Percentiles rank a stretch among this genome's conserved stretches.
Evolutionary conservation across 192 early-diverging fungal genomes (phyloP).

Genomic region (Umbelopsis sp.): DNA sequence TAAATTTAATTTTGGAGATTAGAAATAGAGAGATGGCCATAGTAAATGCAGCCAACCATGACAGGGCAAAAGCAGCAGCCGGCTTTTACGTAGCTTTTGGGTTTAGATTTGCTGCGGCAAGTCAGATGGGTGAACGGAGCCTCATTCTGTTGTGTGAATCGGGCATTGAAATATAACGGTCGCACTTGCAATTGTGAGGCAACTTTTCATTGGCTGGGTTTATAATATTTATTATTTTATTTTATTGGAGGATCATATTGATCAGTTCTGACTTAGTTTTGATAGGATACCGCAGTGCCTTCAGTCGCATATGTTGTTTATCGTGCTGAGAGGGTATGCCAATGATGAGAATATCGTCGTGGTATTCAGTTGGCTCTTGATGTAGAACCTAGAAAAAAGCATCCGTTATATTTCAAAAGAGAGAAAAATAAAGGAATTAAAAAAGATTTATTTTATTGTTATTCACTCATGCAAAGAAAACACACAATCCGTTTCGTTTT

Average conservation of each 20-base stretch:
- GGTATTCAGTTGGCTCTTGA: neutral
- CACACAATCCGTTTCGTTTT: too few relatives aligned
- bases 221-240: neutral
- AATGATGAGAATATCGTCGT: neutral
- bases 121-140: conserved; percentile 14
- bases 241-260: neutral
- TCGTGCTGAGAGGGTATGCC: neutral
- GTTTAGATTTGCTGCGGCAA: conserved; percentile 12
- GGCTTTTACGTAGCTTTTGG: neutral
- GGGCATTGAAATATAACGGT: neutral
- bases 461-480: too few relatives aligned
- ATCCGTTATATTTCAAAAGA: neutral
- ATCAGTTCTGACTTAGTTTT: neutral
- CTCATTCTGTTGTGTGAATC: conserved; percentile 6
- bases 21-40: too few relatives aligned
- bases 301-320: neutral
- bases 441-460: neutral
- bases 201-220: conserved; percentile 6
- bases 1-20: too few relatives aligned
- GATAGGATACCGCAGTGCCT: neutral
- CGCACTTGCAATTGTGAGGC: neutral
- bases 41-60: too few relatives aligned
- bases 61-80: neutral
- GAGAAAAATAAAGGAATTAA: neutral
- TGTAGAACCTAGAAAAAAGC: neutral